Base-by-base conservation (phyloP, 2,329 filamentous ascomycete species). In the Aotearoamyces nothofagi region DNA sequence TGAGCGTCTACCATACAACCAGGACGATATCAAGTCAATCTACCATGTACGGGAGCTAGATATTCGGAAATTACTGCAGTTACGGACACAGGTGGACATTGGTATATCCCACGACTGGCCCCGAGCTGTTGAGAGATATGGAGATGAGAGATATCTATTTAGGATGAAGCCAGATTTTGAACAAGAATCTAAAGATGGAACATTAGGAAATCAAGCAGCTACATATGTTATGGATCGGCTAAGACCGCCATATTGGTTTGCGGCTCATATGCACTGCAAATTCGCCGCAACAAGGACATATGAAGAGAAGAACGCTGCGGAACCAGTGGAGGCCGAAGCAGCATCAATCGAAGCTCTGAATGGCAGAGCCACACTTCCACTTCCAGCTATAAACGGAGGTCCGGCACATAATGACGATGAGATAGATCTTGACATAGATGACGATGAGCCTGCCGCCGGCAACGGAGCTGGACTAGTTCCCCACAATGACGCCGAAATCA, bases 61-160 rank as follows among this genome's bases (percentile, higher is more conserved):
- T 49, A 69, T 82, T n/a, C 74, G 87, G 44, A 96, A 94, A 54
- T 57, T 98, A 17, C 60, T 94, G 22, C 74, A 86, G 44, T 46
- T 96, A 17, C 68, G 72, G n/a, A 81, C 79, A 11, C 87, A 92
- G 46, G 74, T 96, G 20, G 90, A 98, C 41, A 60, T 98, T 24
- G 84, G 86, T 3, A 55, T 98, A 30, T 94, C 86, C 42, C 90
- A 98, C 48, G 90, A 98, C 56, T 98, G 90, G 90, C 90, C 90
- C 1, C 70, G 76, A 27, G 75, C 66, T 1, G 70, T 96, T 30
- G 90, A 93, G 54, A 73, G 69, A 48, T 66, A 73, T 38, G 90
- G 90, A 4, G 65, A 96, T 46, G 56, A 65, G 26, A 55, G 63
- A 26, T 56, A 58, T 23, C 57, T 98, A 2, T 92, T 84, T 49